Evolutionary conservation across 1,284 basidiomycete species (phyloP).

Genomic region (Cutaneotrichosporon sp.): DNA sequence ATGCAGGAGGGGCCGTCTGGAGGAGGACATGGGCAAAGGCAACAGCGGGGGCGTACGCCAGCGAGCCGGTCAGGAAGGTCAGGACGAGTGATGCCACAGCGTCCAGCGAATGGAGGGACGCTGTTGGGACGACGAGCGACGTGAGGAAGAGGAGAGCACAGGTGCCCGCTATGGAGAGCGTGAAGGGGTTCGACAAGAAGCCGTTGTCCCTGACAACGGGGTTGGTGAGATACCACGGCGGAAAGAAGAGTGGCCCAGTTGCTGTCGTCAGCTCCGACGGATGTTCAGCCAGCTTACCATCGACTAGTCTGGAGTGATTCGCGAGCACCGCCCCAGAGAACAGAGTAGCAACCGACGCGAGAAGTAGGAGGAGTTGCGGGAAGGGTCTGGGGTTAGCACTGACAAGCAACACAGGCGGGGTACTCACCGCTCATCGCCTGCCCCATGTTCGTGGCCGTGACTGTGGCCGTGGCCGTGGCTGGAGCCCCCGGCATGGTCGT

Average conservation of each 20-base stretch:
- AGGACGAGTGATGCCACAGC: constrained; percentile 70
- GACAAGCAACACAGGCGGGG: constrained; percentile 17
- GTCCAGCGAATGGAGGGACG: constrained; percentile 64
- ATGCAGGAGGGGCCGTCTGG: constrained; percentile 72
- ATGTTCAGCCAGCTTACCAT: constrained; percentile 56
- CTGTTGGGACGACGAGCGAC: constrained; percentile 54
- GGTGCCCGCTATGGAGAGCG: constrained; percentile 50
- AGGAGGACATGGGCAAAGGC: constrained; percentile 77
- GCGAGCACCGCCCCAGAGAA: constrained; percentile 60
- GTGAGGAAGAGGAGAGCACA: constrained; percentile 52
- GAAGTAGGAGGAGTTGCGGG: constrained; percentile 63
- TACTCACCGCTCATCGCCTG: constrained; percentile 21
- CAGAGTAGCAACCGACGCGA: constrained; percentile 54
- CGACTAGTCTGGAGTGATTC: constrained; percentile 68
- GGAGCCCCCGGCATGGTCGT: constrained; percentile 53
- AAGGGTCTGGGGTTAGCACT: constrained; percentile 30
- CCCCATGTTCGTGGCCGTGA: constrained; percentile 18
- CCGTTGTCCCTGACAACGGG: constrained; percentile 26
- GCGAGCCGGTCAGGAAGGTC: constrained; percentile 70
- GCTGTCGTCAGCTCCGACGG: constrained; percentile 1
- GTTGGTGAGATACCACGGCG: constrained; percentile 28
- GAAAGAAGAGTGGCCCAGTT: constrained; percentile 37
- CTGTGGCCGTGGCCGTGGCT: constrained; percentile 31
- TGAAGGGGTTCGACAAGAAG: constrained; percentile 55
- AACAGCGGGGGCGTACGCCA: constrained; percentile 75